Evolutionary conservation across 495 filamentous ascomycete genomes (phyloP).

Genomic region (Friedmanniomyces simplex): DNA sequence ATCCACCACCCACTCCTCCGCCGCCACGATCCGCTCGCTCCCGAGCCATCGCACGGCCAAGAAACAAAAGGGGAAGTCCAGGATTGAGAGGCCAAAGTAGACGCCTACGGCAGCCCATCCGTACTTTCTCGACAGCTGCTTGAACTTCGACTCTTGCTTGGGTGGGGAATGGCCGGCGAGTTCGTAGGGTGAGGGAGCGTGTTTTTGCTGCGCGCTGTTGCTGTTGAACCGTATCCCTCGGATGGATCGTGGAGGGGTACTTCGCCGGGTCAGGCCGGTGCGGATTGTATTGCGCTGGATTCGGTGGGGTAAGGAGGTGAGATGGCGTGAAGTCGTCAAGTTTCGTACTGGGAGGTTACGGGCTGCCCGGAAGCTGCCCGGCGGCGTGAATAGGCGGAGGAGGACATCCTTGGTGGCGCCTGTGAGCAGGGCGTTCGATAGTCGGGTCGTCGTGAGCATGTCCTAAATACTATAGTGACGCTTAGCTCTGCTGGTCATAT

Average conservation of each 20-base stretch:
- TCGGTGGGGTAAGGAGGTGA: not conserved
- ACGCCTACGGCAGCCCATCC: conserved; percentile 90
- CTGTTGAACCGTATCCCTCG: not conserved
- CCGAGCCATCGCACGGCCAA: conserved; percentile 71
- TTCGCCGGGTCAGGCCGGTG: not conserved
- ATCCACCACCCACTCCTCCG: conserved; percentile 37
- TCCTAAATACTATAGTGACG: not conserved
- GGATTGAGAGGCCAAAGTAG: conserved; percentile 66
- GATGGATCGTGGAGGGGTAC: not conserved
- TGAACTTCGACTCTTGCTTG: conserved; percentile 44
- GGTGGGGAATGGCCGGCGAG: not conserved
- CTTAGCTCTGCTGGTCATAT: not conserved
- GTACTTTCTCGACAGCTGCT: conserved; percentile 83
- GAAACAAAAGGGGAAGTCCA: conserved; percentile 96
- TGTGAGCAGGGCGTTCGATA: not conserved
- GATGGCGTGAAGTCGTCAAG: not conserved
- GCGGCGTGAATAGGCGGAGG: not conserved
- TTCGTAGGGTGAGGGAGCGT: not conserved
- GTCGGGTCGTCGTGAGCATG: not conserved
- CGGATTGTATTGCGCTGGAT: not conserved
- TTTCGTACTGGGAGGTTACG: not conserved
- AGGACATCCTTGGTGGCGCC: not conserved
- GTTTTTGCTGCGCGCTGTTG: not conserved
- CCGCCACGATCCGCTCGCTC: conserved; percentile 68
- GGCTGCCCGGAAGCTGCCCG: not conserved